phyloP scores from a whole-genome alignment of 2,329 filamentous ascomycete species.

The Pseudogymnoascus sp. region DNA sequence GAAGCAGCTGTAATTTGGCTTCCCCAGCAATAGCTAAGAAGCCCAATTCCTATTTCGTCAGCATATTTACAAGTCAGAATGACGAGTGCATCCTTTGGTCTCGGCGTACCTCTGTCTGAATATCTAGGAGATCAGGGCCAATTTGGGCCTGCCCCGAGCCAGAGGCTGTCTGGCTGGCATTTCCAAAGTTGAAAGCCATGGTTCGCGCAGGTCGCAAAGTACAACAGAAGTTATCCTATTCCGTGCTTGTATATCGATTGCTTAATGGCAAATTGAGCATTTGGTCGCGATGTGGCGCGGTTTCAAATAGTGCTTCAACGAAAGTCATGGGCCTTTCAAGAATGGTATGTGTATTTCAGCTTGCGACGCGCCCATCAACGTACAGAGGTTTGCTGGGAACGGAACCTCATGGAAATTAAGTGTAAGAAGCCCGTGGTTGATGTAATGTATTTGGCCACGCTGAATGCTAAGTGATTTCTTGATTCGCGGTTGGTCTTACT shows the following conservation, averaged over 20 bases:
- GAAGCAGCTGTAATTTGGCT: constrained; percentile 70
- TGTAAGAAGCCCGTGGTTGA: background rate
- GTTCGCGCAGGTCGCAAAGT: constrained; percentile 8
- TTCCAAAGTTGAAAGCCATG: constrained; percentile 60
- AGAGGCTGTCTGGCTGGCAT: constrained; percentile 36
- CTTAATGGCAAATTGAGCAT: background rate
- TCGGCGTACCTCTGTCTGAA: constrained; percentile 68
- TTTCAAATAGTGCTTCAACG: background rate
- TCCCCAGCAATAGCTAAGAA: constrained; percentile 76
- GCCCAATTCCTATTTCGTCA: constrained; percentile 42
- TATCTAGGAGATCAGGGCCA: constrained; percentile 64
- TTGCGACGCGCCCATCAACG: background rate
- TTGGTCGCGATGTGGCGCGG: background rate
- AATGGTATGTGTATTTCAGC: background rate
- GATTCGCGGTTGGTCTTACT: background rate
- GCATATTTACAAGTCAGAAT: constrained; percentile 9
- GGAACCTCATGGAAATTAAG: constrained; percentile 2
- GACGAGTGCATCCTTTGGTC: background rate
- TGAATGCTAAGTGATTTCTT: constrained; percentile 1
- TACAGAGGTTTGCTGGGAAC: constrained; percentile 1
- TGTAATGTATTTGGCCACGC: background rate
- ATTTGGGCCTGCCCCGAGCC: constrained; percentile 35
- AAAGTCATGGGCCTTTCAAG: background rate
- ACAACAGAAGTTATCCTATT: background rate
- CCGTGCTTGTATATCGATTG: background rate